Evolutionary conservation across 2,329 filamentous ascomycete species (phyloP).

Genomic region (Drechmeria coniospora): DNA sequence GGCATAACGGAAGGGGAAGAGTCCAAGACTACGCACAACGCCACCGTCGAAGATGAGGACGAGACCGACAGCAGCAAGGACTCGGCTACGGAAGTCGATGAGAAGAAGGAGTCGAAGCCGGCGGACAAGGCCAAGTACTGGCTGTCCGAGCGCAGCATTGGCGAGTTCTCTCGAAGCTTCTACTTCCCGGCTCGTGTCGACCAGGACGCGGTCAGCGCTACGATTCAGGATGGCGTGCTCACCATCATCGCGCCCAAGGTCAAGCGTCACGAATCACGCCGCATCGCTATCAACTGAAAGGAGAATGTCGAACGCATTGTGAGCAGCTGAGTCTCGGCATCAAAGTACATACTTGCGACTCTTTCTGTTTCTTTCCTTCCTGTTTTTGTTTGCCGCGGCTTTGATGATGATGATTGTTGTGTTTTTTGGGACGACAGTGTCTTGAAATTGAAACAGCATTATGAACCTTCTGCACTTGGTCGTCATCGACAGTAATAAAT

Average conservation of each 20-base stretch:
- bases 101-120: slow-evolving; percentile 15
- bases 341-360: too few relatives aligned
- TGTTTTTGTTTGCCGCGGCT: too few relatives aligned
- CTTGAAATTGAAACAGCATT: too few relatives aligned
- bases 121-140: slow-evolving; percentile 47
- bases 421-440: too few relatives aligned
- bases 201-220: slow-evolving; percentile 44
- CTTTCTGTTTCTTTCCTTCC: too few relatives aligned
- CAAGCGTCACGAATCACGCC: slow-evolving; percentile 39
- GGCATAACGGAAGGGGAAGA: slow-evolving; percentile 25
- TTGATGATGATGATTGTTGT: too few relatives aligned
- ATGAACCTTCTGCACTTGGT: too few relatives aligned
- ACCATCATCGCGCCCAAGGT: slow-evolving; percentile 51
- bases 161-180: slow-evolving; percentile 54
- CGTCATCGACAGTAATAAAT: too few relatives aligned
- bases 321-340: too few relatives aligned
- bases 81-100: slow-evolving; percentile 8
- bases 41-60: slow-evolving; percentile 51
- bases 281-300: slow-evolving; percentile 37
- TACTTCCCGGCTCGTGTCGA: slow-evolving; percentile 51
- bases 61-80: slow-evolving; percentile 14
- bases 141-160: slow-evolving; percentile 50
- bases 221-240: slow-evolving; percentile 50
- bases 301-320: too few relatives aligned
- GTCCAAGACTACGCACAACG: slow-evolving; percentile 31